Evolutionary conservation across 225 moss, liverwort and hornwort species (phyloP), one percentile per base, ranked within the genome.

Genomic region (Polytrichum commune): DNA sequence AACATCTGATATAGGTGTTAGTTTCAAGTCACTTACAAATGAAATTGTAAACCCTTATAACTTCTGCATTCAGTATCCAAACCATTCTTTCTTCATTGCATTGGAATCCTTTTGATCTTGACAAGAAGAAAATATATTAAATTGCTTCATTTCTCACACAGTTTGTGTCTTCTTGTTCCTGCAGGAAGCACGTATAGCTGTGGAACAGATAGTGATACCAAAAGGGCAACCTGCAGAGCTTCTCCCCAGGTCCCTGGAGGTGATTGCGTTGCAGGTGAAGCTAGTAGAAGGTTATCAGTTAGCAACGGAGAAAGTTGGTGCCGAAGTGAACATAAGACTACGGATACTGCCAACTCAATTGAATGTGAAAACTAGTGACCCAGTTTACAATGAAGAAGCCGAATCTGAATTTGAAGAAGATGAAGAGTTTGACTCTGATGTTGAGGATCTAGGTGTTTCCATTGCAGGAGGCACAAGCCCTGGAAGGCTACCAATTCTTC

Each of bases 121-220:
- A 46, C 46, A 46, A 13, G 10, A 10, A 38, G 13, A 46, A 22
- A 8, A 19, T 5, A 7, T 19, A n/a, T 66, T 16, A n/a, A 8
- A 3, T 61, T 22, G 22, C 7, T 7, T 7, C 60, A 22, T 26
- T 61, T n/a, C 13, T 61, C 3, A 26, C 22, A n/a, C 13, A 22
- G 24, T 63, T 46, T 75, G 63, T 58, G 71, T 68, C 69, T 71
- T 73, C 57, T 71, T 24, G 19, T 67, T 69, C 78, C 58, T 81
- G 68, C 93, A 95, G 96, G 96, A 96, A 85, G 93, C 90, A 22
- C 86, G 96, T 71, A 82, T 93, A 62, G 96, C 96, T 69, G 86
- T 96, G 79, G 96, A 96, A 80, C 96, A 92, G 78, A 86, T 96
- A 22, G 96, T 96, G 72, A 96, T 93, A 27, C 92, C 96, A 0